These are phyloP conservation scores for Juncus inflexus DNA, from an alignment of 176 grass and related monocot genomes.

Conservation along the genomic window DNA sequence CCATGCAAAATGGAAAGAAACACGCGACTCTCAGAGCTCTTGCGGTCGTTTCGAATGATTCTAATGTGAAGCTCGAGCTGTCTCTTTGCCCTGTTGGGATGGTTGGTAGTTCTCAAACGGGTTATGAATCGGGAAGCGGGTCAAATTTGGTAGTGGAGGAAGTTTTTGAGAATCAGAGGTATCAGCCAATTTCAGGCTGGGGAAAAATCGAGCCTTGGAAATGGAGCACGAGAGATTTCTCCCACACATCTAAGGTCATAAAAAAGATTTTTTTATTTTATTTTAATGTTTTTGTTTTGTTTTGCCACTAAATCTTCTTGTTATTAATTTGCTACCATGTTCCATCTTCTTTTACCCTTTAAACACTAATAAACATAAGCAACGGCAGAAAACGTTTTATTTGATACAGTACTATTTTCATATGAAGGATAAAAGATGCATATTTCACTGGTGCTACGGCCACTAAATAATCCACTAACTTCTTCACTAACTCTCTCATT, in stretches of 20 bases:
- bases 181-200: constrained; percentile 80
- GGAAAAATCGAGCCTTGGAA: constrained; percentile 55
- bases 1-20: constrained; percentile 76
- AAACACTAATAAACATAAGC: no score
- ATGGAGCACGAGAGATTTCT: constrained; percentile 84
- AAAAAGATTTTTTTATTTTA: background rate
- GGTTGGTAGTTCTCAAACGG: constrained; percentile 30
- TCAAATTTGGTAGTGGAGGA: constrained; percentile 51
- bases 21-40: constrained; percentile 80
- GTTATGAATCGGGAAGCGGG: constrained; percentile 33
- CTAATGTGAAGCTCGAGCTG: constrained; percentile 80
- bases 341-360: constrained; percentile 2
- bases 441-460: no score
- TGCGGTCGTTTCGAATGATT: constrained; percentile 69
- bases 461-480: no score
- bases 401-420: no score
- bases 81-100: constrained; percentile 59
- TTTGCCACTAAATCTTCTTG: background rate
- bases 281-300: background rate
- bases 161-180: constrained; percentile 93
- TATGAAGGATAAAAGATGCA: no score
- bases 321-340: background rate
- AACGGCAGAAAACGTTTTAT: no score
- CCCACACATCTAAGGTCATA: constrained; percentile 75
- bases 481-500: no score